A percentile compares a stretch with the other conserved stretches of the same genome.
These are phyloP conservation scores for Cordyceps cicadae DNA, from an alignment of 2,329 filamentous ascomycete species.

Conservation along the genomic window DNA sequence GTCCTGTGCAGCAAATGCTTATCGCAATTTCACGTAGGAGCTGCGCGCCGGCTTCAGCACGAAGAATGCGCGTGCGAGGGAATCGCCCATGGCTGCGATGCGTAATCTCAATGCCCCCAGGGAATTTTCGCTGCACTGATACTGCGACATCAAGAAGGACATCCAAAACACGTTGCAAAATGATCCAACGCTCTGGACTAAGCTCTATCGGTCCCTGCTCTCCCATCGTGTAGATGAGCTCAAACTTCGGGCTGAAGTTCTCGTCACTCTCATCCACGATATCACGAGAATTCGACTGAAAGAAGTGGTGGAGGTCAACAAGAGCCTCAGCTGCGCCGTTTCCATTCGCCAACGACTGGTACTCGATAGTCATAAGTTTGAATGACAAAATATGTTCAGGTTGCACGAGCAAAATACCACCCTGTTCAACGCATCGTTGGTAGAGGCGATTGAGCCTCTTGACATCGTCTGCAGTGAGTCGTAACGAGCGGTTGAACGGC, in stretches of 20 bases:
- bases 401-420: conserved; percentile 52
- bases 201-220: conserved; percentile 41
- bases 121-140: background rate
- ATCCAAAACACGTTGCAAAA: conserved; percentile 33
- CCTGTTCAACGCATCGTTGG: conserved; percentile 35
- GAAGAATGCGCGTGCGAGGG: conserved; percentile 4
- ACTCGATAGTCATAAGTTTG: conserved; percentile 43
- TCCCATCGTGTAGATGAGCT: conserved; percentile 57
- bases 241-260: conserved; percentile 51
- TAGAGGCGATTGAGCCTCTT: conserved; percentile 30
- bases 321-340: conserved; percentile 23
- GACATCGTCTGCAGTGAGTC: conserved; percentile 24
- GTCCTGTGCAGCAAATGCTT: conserved; percentile 16
- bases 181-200: conserved; percentile 46
- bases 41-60: background rate
- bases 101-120: background rate
- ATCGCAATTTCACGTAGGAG: background rate
- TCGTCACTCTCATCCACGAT: conserved; percentile 61
- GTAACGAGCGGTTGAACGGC: conserved; percentile 48
- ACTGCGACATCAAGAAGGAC: background rate
- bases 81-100: background rate
- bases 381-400: conserved; percentile 59
- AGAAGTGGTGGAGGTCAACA: conserved; percentile 33
- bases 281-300: conserved; percentile 40
- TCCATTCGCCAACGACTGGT: conserved; percentile 21